A percentile compares a stretch with the other conserved stretches of the same genome.
phyloP scores from a whole-genome alignment of 2,329 filamentous ascomycete species.

The Aureobasidium sp. region DNA sequence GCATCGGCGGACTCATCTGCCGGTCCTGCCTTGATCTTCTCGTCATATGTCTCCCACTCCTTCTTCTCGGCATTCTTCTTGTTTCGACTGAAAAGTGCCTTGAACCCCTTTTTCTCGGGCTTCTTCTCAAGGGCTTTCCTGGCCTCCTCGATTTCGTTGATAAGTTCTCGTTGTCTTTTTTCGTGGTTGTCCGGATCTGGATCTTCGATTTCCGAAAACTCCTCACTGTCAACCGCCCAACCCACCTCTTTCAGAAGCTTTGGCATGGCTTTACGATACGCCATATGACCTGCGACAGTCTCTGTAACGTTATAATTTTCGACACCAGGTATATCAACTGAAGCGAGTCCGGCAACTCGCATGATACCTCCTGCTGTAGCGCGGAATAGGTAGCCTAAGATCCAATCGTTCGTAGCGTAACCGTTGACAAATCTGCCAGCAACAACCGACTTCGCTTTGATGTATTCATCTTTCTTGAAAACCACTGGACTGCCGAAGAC shows the following conservation, averaged over 20 bases:
- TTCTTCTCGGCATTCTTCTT: conserved; percentile 72
- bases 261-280: conserved; percentile 90
- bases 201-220: conserved; percentile 95
- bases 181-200: conserved; percentile 91
- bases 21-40: conserved; percentile 43
- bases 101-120: conserved; percentile 60
- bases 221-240: conserved; percentile 85
- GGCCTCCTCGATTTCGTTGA: conserved; percentile 94
- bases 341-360: conserved; percentile 73
- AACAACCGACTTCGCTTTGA: conserved; percentile 73
- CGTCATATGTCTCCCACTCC: conserved; percentile 91
- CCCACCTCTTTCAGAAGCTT: conserved; percentile 77
- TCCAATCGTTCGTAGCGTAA: conserved; percentile 94
- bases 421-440: conserved; percentile 92
- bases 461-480: conserved; percentile 82
- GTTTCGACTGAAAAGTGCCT: conserved; percentile 70
- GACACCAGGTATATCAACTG: conserved; percentile 71
- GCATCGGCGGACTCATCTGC: conserved; percentile 38
- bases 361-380: conserved; percentile 89
- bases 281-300: conserved; percentile 86
- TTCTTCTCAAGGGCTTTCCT: conserved; percentile 78
- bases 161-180: conserved; percentile 81
- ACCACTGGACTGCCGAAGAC: conserved; percentile 90
- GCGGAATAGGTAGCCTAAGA: conserved; percentile 86
- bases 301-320: conserved; percentile 84